Evolutionary conservation across 768 basidiomycete species (phyloP).

Genomic region (Trametes villosa): DNA sequence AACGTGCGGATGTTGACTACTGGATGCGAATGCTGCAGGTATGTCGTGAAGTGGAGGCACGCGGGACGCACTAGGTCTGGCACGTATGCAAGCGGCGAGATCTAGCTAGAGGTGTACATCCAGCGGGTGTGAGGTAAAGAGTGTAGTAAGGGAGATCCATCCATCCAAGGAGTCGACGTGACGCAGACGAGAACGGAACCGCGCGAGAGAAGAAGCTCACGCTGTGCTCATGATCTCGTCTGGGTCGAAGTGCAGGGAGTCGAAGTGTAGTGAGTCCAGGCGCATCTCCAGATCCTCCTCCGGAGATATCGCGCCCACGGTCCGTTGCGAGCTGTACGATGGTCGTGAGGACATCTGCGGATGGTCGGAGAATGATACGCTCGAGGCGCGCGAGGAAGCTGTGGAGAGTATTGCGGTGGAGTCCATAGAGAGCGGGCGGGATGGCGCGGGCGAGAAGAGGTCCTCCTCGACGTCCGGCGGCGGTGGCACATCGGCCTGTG

Average conservation of each 20-base stretch:
- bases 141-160: neutral
- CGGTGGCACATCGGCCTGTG: neutral
- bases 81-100: neutral
- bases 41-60: neutral
- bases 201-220: neutral
- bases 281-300: constrained; percentile 65
- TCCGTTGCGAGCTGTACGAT: constrained; percentile 11
- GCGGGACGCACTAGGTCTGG: neutral
- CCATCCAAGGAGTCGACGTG: neutral
- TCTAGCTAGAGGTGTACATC: neutral
- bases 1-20: neutral
- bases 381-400: constrained; percentile 15
- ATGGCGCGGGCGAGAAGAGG: constrained; percentile 13
- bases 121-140: neutral
- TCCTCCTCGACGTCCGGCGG: constrained; percentile 8
- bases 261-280: constrained; percentile 76
- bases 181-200: neutral
- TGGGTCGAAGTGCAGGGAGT: constrained; percentile 68
- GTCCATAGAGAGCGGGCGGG: constrained; percentile 17
- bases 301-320: constrained; percentile 14
- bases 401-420: constrained; percentile 11
- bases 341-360: constrained; percentile 6
- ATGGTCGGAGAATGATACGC: constrained; percentile 5
- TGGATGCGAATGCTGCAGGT: neutral
- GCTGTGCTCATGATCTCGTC: constrained; percentile 47